Evolutionary conservation across 306 rosid species (phyloP), one percentile per base, ranked within the genome.

Genomic region (Vigna unguiculata): DNA sequence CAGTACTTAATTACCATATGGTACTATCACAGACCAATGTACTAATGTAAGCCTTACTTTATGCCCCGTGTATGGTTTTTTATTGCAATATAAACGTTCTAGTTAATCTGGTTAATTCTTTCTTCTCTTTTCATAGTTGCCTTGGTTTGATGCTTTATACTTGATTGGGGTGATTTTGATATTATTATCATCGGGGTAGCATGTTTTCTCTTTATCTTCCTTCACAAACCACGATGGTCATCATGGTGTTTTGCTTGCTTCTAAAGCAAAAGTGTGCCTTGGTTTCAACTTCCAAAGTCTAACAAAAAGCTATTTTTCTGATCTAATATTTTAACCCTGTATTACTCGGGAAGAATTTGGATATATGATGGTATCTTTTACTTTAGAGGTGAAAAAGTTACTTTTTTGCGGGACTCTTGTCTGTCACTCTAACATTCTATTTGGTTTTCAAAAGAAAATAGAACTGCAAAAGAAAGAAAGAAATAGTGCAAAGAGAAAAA

Each of bases 21-120:
- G 6, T 11, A 71, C 80, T 74, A 40, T 49, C 13, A 16, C 25
- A 75, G 79, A 82, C 80, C 51, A 11, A 53, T 83, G 84, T 70
- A 85, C 86, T 81, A 85, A 46, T 81, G 69, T 41, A 82, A 84
- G 81, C 84, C 81, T 75, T 65, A 79, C 51, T 24, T 17, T 17
- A 40, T 61, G 77, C 24, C 17, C 21, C 51, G 40, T 71, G 38
- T 70, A 71, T 76, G 74, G 57, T 25, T 13, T 68, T 41, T 59
- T 46, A 43, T 38, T 5, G 15, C 47, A 47, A 52, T 67, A 54
- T 68, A 16, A 15, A 60, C 34, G 20, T 38, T 62, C n/a, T 59
- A 8, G 21, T 81, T 30, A 28, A 19, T 55, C 13, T 55, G 22
- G 59, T 54, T 75, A 52, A 75, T 6, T 4, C 24, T 9, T 14